Conservation (phyloP, 2,329 filamentous ascomycete species). For the Hypomyces perniciosus region DNA sequence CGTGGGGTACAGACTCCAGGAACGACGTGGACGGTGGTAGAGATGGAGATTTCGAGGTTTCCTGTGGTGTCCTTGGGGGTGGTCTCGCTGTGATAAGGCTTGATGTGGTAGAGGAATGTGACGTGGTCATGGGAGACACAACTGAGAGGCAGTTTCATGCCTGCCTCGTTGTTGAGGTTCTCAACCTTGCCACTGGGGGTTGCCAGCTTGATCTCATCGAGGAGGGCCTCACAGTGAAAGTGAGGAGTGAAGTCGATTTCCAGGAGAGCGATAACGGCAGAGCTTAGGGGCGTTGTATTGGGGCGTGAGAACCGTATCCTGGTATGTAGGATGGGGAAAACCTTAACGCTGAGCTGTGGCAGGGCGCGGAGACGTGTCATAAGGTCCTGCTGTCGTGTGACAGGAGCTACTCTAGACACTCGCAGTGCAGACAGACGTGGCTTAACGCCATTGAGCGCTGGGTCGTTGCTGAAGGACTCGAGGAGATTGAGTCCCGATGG, state of each 20-base stretch:
- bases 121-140: constrained; percentile 69
- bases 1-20: constrained; percentile 53
- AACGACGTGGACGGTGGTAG: constrained; percentile 50
- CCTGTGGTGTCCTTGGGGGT: constrained; percentile 41
- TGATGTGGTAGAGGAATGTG: constrained; percentile 66
- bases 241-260: constrained; percentile 70
- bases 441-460: constrained; percentile 52
- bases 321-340: constrained; percentile 65
- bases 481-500: constrained; percentile 72
- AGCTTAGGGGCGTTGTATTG: constrained; percentile 49
- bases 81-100: constrained; percentile 42
- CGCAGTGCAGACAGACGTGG: constrained; percentile 67
- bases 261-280: constrained; percentile 61
- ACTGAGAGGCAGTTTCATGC: constrained; percentile 47
- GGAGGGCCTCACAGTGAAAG: constrained; percentile 58
- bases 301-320: constrained; percentile 66
- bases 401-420: constrained; percentile 67
- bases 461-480: constrained; percentile 63
- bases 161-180: constrained; percentile 47
- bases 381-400: constrained; percentile 55
- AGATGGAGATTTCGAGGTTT: constrained; percentile 54
- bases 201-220: constrained; percentile 53
- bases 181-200: constrained; percentile 55
- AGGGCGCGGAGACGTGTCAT: constrained; percentile 59
- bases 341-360: constrained; percentile 55